Percentiles rank a stretch among this genome's conserved stretches.
These are phyloP conservation scores for Irpex lacteus DNA, from an alignment of 1,284 basidiomycete species.

Conservation along the genomic window DNA sequence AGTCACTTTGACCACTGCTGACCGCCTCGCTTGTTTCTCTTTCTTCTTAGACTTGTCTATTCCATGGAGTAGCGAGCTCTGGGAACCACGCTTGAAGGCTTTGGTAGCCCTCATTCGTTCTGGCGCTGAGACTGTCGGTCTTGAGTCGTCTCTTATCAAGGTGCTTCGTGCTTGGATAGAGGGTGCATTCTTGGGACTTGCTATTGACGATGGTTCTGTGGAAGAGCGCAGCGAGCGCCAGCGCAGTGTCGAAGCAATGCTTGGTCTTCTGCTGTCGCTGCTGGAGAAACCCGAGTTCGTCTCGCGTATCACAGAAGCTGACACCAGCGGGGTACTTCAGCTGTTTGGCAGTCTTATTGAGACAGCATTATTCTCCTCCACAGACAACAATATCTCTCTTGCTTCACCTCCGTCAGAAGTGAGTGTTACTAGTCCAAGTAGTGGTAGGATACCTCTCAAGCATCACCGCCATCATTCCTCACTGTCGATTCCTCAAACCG, in stretches of 20 bases:
- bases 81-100: slow-evolving; percentile 68
- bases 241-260: slow-evolving; percentile 54
- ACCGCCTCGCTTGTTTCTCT: slow-evolving; percentile 59
- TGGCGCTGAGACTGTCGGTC: slow-evolving; percentile 59
- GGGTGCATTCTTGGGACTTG: slow-evolving; percentile 55
- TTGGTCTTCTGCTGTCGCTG: slow-evolving; percentile 52
- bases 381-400: slow-evolving; percentile 22
- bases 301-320: slow-evolving; percentile 56
- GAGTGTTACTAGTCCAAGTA: slow-evolving; percentile 23
- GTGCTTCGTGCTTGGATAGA: slow-evolving; percentile 62
- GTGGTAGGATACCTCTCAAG: slow-evolving; percentile 30
- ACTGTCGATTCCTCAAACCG: slow-evolving; percentile 36
- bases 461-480: slow-evolving; percentile 61
- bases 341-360: slow-evolving; percentile 62
- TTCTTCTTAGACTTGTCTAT: slow-evolving; percentile 46
- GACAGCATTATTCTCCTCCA: slow-evolving; percentile 43
- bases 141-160: slow-evolving; percentile 54
- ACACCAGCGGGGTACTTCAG: slow-evolving; percentile 47
- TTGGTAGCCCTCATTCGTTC: slow-evolving; percentile 56
- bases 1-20: slow-evolving; percentile 43
- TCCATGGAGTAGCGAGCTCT: slow-evolving; percentile 60
- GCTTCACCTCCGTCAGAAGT: slow-evolving; percentile 25
- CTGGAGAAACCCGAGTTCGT: slow-evolving; percentile 49
- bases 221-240: slow-evolving; percentile 56
- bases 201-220: slow-evolving; percentile 34